These are phyloP conservation scores for Vigna nakashimae DNA, from an alignment of 306 rosid genomes.

Conservation along the genomic window DNA sequence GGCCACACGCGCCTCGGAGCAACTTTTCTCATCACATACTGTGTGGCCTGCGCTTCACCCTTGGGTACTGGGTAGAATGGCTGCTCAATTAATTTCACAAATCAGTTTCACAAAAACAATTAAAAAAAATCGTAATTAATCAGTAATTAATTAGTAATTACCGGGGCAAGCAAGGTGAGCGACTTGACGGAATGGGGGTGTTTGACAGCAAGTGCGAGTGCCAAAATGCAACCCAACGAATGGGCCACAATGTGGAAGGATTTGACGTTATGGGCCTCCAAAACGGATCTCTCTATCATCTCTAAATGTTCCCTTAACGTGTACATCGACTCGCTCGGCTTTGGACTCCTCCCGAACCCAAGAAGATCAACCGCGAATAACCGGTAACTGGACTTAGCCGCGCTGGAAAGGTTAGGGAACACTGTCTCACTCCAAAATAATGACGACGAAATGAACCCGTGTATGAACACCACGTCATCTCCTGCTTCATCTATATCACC, in stretches of 20 bases:
- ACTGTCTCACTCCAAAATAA: slow-evolving; percentile 91
- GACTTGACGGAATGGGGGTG: slow-evolving; percentile 81
- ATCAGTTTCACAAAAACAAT: neutral
- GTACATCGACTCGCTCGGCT: slow-evolving; percentile 82
- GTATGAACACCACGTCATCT: slow-evolving; percentile 86
- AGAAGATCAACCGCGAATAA: slow-evolving; percentile 89
- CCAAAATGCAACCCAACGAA: slow-evolving; percentile 90
- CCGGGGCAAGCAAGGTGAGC: slow-evolving; percentile 92
- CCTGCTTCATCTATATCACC: slow-evolving; percentile 42
- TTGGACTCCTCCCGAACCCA: slow-evolving; percentile 95
- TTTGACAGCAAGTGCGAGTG: slow-evolving; percentile 82
- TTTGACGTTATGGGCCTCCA: slow-evolving; percentile 75
- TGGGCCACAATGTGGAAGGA: slow-evolving; percentile 97
- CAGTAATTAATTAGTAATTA: slow-evolving; percentile 30
- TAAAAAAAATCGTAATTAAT: no score
- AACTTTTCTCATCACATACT: slow-evolving; percentile 79
- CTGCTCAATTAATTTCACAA: neutral
- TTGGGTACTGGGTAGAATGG: slow-evolving; percentile 61
- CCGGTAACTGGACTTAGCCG: slow-evolving; percentile 59
- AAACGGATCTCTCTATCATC: slow-evolving; percentile 76
- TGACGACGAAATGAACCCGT: slow-evolving; percentile 93
- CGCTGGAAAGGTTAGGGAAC: slow-evolving; percentile 74
- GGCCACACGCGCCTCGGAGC: slow-evolving; percentile 98
- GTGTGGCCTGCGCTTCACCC: slow-evolving; percentile 68
- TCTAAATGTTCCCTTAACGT: slow-evolving; percentile 86